These are phyloP conservation scores for Lonicera japonica DNA, from an alignment of 129 eudicot genomes.

Conservation along the genomic window DNA sequence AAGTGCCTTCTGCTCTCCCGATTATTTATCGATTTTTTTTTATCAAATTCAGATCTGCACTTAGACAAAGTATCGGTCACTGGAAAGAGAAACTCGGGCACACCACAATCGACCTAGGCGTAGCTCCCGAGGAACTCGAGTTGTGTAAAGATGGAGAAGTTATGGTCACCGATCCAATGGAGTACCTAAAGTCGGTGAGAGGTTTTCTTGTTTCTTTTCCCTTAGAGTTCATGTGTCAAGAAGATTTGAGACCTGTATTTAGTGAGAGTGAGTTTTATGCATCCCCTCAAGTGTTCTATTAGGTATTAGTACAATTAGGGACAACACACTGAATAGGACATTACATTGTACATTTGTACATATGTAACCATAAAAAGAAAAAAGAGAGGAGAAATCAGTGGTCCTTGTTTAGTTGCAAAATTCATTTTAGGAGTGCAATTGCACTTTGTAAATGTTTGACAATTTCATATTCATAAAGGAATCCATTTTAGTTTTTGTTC, in stretches of 20 bases:
- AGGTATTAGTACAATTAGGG: conserved; percentile 1
- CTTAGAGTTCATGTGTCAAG: conserved; percentile 74
- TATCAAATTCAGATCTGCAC: conserved; percentile 50
- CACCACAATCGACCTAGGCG: conserved; percentile 88
- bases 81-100: conserved; percentile 71
- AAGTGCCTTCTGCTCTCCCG: background rate
- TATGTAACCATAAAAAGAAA: no score
- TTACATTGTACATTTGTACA: no score
- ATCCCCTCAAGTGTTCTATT: conserved; percentile 77
- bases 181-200: conserved; percentile 43
- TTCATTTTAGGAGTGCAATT: no score
- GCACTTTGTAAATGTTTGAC: no score
- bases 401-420: no score
- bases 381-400: no score
- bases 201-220: conserved; percentile 89
- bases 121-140: conserved; percentile 58
- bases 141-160: conserved; percentile 29
- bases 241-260: conserved; percentile 86
- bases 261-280: conserved; percentile 85
- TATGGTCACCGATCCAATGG: conserved; percentile 31
- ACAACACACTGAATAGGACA: no score
- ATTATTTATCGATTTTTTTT: background rate
- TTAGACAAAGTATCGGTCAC: conserved; percentile 64
- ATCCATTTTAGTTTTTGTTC: no score
- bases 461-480: no score